Evolutionary conservation across 2,329 filamentous ascomycete species (phyloP), one percentile per base, ranked within the genome.

Genomic region (Hyphodiscus sp.): DNA sequence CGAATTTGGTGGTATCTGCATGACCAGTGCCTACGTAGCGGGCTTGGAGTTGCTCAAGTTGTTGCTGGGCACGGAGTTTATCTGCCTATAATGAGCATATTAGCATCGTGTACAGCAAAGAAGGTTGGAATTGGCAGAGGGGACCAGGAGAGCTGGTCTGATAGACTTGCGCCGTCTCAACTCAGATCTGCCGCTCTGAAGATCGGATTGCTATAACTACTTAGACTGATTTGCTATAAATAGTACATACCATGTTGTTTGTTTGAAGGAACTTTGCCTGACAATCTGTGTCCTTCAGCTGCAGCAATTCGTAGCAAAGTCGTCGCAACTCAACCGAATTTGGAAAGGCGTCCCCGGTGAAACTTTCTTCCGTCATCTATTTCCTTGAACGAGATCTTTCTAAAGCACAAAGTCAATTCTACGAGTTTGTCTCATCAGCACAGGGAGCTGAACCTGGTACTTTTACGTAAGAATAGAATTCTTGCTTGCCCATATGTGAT

Each of bases 11-110:
- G 15, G 92, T 97, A 74, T 99, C 94, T 44, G 92, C 89, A 71
- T 96, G 91, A 20, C 94, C 94, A 3, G 94, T 97, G 63, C 94
- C 94, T 66, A 99, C 80, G 76, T 94, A 96, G 67, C 95, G 95
- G 67, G 91, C 86, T 74, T 99, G 94, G 18, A 97, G 87, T 60
- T 91, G 86, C 74, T 99, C 94, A 68, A 99, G 91, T 72, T 99
- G 94, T 73, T 99, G 94, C 65, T 96, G 89, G 10, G 90, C 94
- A 69, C 94, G 91, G 61, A 99, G 87, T 75, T 99, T 99, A 76
- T 99, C 94, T 72, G 94, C 94, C 94, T 85, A 47, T 45, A 18
- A 16, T 15, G 41, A 26, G 13, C 16, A n/a, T 13, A 13, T 38
- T 38, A 38, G 11, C 16, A 38, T 15, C 4, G 2, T 38, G 33